Percentiles rank a stretch among this genome's conserved stretches.
These are phyloP conservation scores for Talaromyces rugulosus DNA, from an alignment of 2,329 filamentous ascomycete species.

Conservation along the genomic window DNA sequence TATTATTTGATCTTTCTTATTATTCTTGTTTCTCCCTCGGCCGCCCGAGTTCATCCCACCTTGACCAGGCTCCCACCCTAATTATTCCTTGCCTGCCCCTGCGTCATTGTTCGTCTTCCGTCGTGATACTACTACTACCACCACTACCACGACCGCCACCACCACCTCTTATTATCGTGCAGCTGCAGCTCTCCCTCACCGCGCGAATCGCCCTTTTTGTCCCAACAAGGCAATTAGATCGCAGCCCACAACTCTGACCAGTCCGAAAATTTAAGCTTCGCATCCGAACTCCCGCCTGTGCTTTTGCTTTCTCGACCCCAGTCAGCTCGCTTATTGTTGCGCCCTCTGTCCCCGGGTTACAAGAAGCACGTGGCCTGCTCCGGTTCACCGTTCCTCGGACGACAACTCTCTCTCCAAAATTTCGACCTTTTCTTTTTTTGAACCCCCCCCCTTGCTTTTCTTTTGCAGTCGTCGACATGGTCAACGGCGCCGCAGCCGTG, in stretches of 20 bases:
- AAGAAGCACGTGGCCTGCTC: neutral
- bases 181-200: neutral
- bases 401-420: neutral
- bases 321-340: neutral
- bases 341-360: neutral
- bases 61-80: neutral
- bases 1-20: neutral
- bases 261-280: neutral
- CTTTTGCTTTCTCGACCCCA: neutral
- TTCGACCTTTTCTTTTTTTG: neutral
- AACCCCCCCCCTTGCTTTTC: neutral
- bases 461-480: constrained; percentile 24
- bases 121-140: neutral
- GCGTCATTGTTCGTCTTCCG: neutral
- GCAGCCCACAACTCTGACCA: neutral
- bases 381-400: neutral
- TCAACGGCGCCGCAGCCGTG: constrained; percentile 42
- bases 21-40: neutral
- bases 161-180: neutral
- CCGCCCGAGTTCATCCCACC: neutral
- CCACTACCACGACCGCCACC: neutral
- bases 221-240: neutral
- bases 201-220: neutral
- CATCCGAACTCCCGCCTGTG: neutral
- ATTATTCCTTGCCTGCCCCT: neutral